Base-by-base conservation (phyloP, 768 basidiomycete genomes). In the Sistotremastrum suecicum region DNA sequence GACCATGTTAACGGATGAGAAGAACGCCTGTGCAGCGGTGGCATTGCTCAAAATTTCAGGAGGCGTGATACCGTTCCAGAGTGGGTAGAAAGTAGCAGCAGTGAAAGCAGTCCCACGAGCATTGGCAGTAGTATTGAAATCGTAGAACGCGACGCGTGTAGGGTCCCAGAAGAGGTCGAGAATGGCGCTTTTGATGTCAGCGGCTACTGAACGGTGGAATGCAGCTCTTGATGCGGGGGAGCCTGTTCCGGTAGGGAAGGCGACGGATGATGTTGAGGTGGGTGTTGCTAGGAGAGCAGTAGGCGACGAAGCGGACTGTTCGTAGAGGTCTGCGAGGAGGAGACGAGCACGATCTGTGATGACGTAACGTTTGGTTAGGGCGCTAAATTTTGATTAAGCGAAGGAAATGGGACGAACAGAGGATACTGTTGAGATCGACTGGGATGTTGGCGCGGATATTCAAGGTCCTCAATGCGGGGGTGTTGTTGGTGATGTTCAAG, bases 101-200 rank as follows among this genome's bases (percentile, higher is more conserved):
- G 76, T 76, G 65, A 81, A 90, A 32, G 87, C 57, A 41, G 53
- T 61, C 54, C 76, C 80, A 44, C 82, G 76, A 9, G 72, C 56
- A 42, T 80, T 77, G 2, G 78, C 71, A 5, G 75, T 80, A 37
- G 81, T 60, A 59, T 89, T 87, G 63, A 83, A 95, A 61, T 94
- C 91, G 55, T 92, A 92, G 63, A 92, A 94, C 0, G 82, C 82
- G n/a, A 88, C 67, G 66, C 83, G 85, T 5, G 66, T 62, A 0
- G 76, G 52, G 56, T 94, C 84, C 90, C 91, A 95, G 62, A 77
- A 68, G 6, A 95, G 72, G 58, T 97, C 92, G 34, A 95, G 65
- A 49, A 95, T 76, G 1, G 79, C 90, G 20, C 63, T 68, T 47
- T 75, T 74, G 38, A 88, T 63, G 5, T 64, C 61, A 0, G 69